phyloP scores from a whole-genome alignment of 1,139 yeast species.

The Candida sanyaensis region DNA sequence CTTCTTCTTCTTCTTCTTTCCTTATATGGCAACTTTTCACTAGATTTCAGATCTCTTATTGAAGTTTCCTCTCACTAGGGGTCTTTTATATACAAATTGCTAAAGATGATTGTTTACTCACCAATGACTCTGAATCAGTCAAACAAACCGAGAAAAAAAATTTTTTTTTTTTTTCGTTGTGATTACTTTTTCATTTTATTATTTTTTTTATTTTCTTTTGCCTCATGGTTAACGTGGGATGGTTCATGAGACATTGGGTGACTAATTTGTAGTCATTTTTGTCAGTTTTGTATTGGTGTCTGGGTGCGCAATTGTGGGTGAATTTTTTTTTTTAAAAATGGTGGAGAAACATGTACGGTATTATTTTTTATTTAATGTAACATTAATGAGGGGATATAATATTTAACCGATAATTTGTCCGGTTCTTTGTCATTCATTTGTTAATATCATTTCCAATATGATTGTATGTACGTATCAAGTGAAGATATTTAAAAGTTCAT shows the following conservation, averaged over 20 bases:
- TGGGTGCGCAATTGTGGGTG: background rate
- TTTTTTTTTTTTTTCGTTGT: background rate
- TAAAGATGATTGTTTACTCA: background rate
- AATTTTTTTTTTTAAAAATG: background rate
- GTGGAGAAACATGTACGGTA: no score
- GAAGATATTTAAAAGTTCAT: no score
- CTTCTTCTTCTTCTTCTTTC: background rate
- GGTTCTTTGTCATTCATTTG: no score
- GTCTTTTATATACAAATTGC: background rate
- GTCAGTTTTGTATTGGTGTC: background rate
- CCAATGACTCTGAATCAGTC: conserved; percentile 6
- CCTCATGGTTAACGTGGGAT: background rate
- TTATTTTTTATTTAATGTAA: no score
- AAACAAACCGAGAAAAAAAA: background rate
- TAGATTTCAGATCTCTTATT: no score
- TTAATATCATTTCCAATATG: no score
- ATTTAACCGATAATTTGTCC: no score
- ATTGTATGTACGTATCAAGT: no score
- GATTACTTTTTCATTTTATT: background rate
- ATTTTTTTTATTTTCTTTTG: background rate
- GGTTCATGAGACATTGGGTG: conserved; percentile 1
- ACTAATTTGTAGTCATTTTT: conserved; percentile 3
- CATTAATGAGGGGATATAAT: no score
- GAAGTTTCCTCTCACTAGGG: no score
- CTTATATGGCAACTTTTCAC: no score